These are phyloP conservation scores for Cardiospermum halicacabum DNA, from an alignment of 345 rosid species.

Conservation along the genomic window DNA sequence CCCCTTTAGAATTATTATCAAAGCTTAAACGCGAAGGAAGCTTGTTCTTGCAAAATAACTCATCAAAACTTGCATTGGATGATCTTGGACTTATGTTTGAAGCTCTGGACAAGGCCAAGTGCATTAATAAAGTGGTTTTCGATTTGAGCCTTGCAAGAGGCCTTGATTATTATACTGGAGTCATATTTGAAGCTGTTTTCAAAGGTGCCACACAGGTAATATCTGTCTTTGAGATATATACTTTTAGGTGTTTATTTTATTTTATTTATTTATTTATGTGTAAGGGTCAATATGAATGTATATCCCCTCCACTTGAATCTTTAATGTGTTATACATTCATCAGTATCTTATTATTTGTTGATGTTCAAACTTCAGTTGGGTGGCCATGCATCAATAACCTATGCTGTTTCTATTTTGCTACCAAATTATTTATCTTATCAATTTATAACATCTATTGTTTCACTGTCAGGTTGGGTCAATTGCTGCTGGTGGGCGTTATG, in stretches of 20 bases:
- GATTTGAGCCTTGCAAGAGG: constrained; percentile 98
- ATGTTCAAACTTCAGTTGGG: background rate
- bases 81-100: constrained; percentile 77
- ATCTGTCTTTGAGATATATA: too few relatives aligned
- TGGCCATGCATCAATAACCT: background rate
- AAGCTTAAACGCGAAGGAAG: constrained; percentile 59
- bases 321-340: background rate
- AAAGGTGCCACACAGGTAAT: constrained; percentile 80
- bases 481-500: constrained; percentile 95
- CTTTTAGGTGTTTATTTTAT: background rate
- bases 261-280: background rate
- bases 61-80: constrained; percentile 61
- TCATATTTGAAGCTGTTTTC: constrained; percentile 88
- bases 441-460: constrained; percentile 1
- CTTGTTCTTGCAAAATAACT: constrained; percentile 48
- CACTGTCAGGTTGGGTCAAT: constrained; percentile 79
- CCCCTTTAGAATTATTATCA: constrained; percentile 53
- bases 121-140: constrained; percentile 73
- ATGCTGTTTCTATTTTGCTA: background rate
- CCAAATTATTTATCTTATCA: background rate
- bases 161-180: constrained; percentile 96
- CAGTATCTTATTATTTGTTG: background rate
- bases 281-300: background rate
- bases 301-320: background rate
- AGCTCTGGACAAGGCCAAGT: constrained; percentile 73